Base-by-base conservation (phyloP, 805 yeast species). In the Wickerhamomyces pijperi region DNA sequence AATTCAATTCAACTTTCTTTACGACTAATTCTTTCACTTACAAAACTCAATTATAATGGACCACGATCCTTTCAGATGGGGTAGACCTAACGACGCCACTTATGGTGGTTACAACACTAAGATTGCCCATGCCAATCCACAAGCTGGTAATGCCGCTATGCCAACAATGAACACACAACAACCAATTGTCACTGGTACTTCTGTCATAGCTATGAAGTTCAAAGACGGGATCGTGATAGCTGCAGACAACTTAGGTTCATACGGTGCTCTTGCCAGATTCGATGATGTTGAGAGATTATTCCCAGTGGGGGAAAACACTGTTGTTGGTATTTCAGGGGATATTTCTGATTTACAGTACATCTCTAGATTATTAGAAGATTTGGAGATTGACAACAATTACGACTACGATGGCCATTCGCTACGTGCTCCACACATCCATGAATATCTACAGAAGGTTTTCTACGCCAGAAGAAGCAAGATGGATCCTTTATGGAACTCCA, bases 401-500 rank as follows among this genome's bases (percentile, higher is more conserved):
- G 96, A 90, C 53, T 67, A 68, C 45, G 69, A 72, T 55, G 74
- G 85, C 56, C 69, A 77, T 66, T 33, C 74, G 47, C 60, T 92
- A 57, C 73, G 80, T 46, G 95, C 97, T n/a, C 75, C 84, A 16
- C 83, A 86, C 52, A 77, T 92, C 34, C 94, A 85, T 60, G 90
- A 84, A 56, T 92, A 87, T 59, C 67, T 92, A 48, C 77, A 90
- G 36, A 76, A 82, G 43, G 80, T 90, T 34, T 68, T 90, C 70
- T 92, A 92, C 64, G 67, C 73, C 47, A 79, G 97, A 62, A 76
- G 99, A 62, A 72, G 82, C 39, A 87, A 92, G 61, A 80, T 92
- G 90, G 77, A 92, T 58, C 99, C 99, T 19, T 69, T 87, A 47
- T 92, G 97, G 97, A 92, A 92, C 61, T 82, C 97, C 1, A 64